phyloP scores from a whole-genome alignment of 805 yeast genomes.

The Candida fluviatilis region DNA sequence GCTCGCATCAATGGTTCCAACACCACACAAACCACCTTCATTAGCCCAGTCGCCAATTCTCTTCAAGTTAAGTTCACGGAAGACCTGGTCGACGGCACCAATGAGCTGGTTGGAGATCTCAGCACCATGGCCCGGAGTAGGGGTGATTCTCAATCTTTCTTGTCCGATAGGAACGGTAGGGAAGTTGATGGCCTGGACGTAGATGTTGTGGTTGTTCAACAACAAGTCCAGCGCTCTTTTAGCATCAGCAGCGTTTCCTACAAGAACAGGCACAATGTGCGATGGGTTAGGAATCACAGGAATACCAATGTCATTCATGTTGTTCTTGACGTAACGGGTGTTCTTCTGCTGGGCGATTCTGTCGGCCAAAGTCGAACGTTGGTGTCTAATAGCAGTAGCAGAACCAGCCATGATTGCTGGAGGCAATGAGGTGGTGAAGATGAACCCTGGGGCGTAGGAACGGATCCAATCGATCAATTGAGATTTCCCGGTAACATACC shows the following conservation, averaged over 20 bases:
- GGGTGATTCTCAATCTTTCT: slow-evolving; percentile 96
- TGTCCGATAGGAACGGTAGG: slow-evolving; percentile 97
- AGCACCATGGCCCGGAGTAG: slow-evolving; percentile 92
- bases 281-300: slow-evolving; percentile 98
- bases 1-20: slow-evolving; percentile 54
- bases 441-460: slow-evolving; percentile 95
- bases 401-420: slow-evolving; percentile 99
- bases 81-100: slow-evolving; percentile 75
- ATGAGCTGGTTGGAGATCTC: slow-evolving; percentile 74
- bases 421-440: slow-evolving; percentile 94
- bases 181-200: slow-evolving; percentile 97
- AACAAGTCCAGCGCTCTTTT: slow-evolving; percentile 87
- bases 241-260: slow-evolving; percentile 92
- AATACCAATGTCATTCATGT: slow-evolving; percentile 65
- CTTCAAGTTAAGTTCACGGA: slow-evolving; percentile 67
- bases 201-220: slow-evolving; percentile 78
- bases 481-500: slow-evolving; percentile 88
- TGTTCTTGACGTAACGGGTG: slow-evolving; percentile 78
- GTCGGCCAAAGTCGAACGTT: slow-evolving; percentile 69
- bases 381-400: slow-evolving; percentile 79
- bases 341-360: slow-evolving; percentile 82
- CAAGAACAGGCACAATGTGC: slow-evolving; percentile 91
- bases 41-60: slow-evolving; percentile 74
- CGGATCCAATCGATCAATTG: slow-evolving; percentile 91
- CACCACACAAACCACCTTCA: slow-evolving; percentile 88